These are phyloP conservation scores for Thraustochytrium striatum DNA, from an alignment of 352 stramenopile species.

Conservation along the genomic window DNA sequence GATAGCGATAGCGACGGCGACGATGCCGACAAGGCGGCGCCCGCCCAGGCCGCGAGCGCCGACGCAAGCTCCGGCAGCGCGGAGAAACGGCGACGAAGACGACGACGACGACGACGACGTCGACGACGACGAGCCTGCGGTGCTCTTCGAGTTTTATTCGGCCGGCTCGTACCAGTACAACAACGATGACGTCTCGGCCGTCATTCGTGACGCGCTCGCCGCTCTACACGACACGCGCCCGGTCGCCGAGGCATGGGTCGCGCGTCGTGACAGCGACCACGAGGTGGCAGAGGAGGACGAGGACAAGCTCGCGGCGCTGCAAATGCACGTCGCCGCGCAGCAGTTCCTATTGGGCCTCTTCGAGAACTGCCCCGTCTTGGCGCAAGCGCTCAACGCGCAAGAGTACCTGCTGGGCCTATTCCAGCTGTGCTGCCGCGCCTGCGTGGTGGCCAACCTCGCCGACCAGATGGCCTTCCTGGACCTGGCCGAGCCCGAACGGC, in stretches of 20 bases:
- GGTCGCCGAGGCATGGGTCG: background rate
- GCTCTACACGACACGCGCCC: background rate
- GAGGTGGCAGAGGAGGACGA: background rate
- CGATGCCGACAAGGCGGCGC: too few relatives aligned
- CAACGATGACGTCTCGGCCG: slow-evolving; percentile 7
- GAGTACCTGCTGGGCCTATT: background rate
- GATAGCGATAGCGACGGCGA: too few relatives aligned
- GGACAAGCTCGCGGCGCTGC: background rate
- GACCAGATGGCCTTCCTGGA: background rate
- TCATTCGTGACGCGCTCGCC: background rate
- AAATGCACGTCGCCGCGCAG: background rate
- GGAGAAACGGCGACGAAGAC: too few relatives aligned
- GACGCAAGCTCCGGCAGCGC: too few relatives aligned
- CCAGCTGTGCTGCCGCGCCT: background rate
- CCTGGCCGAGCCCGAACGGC: background rate
- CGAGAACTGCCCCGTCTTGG: background rate
- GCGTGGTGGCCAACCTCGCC: background rate
- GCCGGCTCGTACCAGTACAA: slow-evolving; percentile 39
- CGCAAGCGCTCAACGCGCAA: background rate
- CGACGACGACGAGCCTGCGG: too few relatives aligned
- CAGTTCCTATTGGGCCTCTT: background rate
- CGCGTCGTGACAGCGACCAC: background rate
- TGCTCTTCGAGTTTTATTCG: too few relatives aligned
- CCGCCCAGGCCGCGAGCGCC: too few relatives aligned
- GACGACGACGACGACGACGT: too few relatives aligned